phyloP scores from a whole-genome alignment of 352 stramenopile species.

The Globisporangium echinulatum region DNA sequence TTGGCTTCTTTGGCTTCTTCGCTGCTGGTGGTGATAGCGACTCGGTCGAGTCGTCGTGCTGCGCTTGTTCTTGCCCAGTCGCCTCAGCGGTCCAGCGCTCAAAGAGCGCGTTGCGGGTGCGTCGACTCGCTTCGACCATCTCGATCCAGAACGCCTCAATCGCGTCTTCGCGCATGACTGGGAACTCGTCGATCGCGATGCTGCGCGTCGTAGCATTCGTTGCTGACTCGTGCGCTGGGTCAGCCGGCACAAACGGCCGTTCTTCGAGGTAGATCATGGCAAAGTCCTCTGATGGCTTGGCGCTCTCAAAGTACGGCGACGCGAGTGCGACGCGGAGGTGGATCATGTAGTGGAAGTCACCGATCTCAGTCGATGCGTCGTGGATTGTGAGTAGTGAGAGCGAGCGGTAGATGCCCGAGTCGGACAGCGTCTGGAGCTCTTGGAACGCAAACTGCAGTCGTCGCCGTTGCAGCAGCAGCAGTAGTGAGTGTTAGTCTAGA shows the following conservation, averaged over 20 bases:
- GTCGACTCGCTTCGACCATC: constrained; percentile 50
- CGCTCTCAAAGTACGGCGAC: constrained; percentile 69
- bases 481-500: background rate
- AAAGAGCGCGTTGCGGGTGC: constrained; percentile 37
- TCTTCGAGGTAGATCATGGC: constrained; percentile 75
- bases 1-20: constrained; percentile 2
- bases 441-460: constrained; percentile 47
- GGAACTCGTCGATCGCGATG: constrained; percentile 83
- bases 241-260: constrained; percentile 18
- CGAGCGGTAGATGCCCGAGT: constrained; percentile 68
- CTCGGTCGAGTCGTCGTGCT: background rate
- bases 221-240: constrained; percentile 3
- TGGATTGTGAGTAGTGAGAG: constrained; percentile 44
- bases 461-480: too few species aligned
- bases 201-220: constrained; percentile 29
- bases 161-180: constrained; percentile 74
- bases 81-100: constrained; percentile 22
- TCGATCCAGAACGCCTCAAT: constrained; percentile 75
- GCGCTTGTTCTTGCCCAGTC: constrained; percentile 1
- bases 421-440: constrained; percentile 50
- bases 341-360: constrained; percentile 78
- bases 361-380: constrained; percentile 50
- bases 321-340: constrained; percentile 56
- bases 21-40: background rate
- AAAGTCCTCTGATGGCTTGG: constrained; percentile 44